Conservation (phyloP, 148 eudicot species). For the Polygonum maritimum region DNA sequence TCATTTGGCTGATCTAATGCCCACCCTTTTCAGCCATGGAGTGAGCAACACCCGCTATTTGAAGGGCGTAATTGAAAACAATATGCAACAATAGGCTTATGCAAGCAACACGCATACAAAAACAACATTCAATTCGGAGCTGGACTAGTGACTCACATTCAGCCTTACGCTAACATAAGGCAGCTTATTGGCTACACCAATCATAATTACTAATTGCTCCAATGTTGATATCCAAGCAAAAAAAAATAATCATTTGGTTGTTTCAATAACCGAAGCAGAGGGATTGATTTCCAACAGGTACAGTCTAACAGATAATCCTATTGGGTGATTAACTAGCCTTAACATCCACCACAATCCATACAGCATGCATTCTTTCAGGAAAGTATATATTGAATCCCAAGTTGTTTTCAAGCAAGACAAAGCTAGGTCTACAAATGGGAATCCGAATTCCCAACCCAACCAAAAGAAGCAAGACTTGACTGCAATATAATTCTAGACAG, state of each 20-base stretch:
- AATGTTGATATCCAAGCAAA: not conserved
- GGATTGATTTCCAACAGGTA: not conserved
- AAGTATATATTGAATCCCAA: not conserved
- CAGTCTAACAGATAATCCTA: not conserved
- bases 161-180: not conserved
- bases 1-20: not conserved
- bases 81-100: not conserved
- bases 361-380: not conserved
- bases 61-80: not conserved
- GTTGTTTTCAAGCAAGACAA: not conserved
- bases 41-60: not conserved
- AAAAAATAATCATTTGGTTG: not conserved
- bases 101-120: not conserved
- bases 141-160: not conserved
- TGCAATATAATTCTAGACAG: not conserved
- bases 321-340: not conserved
- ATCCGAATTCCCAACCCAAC: not conserved
- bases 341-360: not conserved
- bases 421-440: not conserved
- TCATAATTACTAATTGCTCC: not conserved
- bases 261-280: not conserved
- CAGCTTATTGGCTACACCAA: not conserved
- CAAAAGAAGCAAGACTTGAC: not conserved
- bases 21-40: not conserved
- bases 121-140: not conserved